A percentile compares a stretch with the other conserved stretches of the same genome.
Evolutionary conservation across 495 filamentous ascomycete species (phyloP).

Genomic region (Terfezia claveryi): DNA sequence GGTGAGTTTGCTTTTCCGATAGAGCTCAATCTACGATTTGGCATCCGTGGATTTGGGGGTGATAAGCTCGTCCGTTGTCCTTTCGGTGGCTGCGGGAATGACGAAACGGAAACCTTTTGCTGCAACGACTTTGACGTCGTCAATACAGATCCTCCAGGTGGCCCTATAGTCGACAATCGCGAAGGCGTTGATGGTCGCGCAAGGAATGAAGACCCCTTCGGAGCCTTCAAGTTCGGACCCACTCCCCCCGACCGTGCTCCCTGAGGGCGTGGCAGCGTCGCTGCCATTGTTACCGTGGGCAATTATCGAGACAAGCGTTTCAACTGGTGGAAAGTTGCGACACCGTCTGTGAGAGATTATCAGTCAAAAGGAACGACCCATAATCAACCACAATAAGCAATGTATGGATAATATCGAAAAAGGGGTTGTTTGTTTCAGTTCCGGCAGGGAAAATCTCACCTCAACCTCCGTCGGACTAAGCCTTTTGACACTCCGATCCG

Average conservation of each 20-base stretch:
- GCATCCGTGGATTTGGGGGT: neutral
- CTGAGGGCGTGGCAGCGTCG: neutral
- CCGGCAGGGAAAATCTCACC: too few relatives aligned
- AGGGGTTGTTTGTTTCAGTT: too few relatives aligned
- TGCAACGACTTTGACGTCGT: neutral
- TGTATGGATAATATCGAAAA: too few relatives aligned
- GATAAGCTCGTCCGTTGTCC: neutral
- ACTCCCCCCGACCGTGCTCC: neutral
- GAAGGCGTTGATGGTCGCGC: neutral
- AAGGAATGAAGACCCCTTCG: neutral
- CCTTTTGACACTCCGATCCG: too few relatives aligned
- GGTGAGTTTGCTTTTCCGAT: neutral
- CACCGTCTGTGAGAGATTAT: too few relatives aligned
- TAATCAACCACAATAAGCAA: too few relatives aligned
- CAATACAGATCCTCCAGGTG: neutral
- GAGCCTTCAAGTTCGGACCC: neutral
- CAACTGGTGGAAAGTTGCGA: too few relatives aligned
- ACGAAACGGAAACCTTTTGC: neutral
- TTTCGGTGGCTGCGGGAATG: neutral
- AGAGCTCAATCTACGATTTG: neutral
- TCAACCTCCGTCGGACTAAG: too few relatives aligned
- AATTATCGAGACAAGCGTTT: too few relatives aligned
- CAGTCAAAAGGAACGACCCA: too few relatives aligned
- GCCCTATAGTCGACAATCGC: neutral
- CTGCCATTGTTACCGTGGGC: neutral